Percentiles rank a stretch among this genome's conserved stretches.
phyloP scores from a whole-genome alignment of 495 filamentous ascomycete species.

The Annulohypoxylon moriforme region DNA sequence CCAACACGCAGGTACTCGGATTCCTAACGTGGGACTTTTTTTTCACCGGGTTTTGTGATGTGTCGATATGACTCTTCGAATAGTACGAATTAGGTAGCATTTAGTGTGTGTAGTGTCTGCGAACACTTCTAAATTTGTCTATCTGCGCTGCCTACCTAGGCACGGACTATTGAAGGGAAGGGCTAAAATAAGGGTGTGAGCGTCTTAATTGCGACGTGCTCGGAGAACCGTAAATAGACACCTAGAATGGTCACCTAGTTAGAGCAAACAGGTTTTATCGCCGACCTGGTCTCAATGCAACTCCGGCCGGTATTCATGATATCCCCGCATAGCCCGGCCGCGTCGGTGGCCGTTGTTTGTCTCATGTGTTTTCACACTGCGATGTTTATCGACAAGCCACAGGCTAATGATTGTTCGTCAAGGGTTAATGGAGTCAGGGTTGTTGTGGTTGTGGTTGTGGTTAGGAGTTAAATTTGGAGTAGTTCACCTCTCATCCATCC shows the following conservation, averaged over 20 bases:
- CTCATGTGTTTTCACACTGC: slow-evolving; percentile 6
- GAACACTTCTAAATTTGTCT: not conserved
- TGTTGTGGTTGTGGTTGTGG: not conserved
- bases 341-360: slow-evolving; percentile 34
- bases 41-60: slow-evolving; percentile 1
- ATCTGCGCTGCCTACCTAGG: not conserved
- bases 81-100: not conserved
- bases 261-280: slow-evolving; percentile 25
- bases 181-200: not conserved
- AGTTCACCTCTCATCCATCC: not conserved
- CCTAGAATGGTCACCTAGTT: not conserved
- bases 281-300: slow-evolving; percentile 1
- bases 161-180: not conserved
- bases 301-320: slow-evolving; percentile 20
- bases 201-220: slow-evolving; percentile 7
- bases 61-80: slow-evolving; percentile 8
- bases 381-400: not conserved
- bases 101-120: not conserved
- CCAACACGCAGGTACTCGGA: slow-evolving; percentile 12
- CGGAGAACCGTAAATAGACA: slow-evolving; percentile 9
- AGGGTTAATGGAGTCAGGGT: not conserved
- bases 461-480: slow-evolving; percentile 11
- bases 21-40: not conserved
- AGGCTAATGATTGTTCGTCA: slow-evolving; percentile 12
- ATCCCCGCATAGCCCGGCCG: slow-evolving; percentile 31